These are phyloP conservation scores for Tremella yokohamensis DNA, from an alignment of 768 basidiomycete genomes.

Conservation along the genomic window DNA sequence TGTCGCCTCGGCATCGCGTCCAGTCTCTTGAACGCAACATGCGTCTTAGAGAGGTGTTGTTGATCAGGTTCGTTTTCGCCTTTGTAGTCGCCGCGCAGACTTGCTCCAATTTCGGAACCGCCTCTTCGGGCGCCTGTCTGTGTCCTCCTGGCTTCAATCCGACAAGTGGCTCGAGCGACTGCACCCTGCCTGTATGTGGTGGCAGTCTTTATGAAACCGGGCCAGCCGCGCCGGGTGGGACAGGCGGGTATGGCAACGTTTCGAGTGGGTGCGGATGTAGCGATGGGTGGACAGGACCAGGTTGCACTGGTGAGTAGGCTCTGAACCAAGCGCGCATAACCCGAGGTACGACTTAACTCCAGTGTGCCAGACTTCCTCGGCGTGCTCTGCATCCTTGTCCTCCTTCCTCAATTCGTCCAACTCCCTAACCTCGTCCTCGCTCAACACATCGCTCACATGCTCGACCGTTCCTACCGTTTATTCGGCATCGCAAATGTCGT, in stretches of 20 bases:
- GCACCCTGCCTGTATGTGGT: slow-evolving; percentile 62
- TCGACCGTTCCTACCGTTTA: slow-evolving; percentile 67
- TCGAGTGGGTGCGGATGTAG: slow-evolving; percentile 69
- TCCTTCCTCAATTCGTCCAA: slow-evolving; percentile 53
- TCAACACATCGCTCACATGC: slow-evolving; percentile 70
- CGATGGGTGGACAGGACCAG: slow-evolving; percentile 67
- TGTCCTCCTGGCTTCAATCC: slow-evolving; percentile 72
- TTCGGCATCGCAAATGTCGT: slow-evolving; percentile 78
- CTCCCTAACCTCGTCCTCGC: slow-evolving; percentile 18
- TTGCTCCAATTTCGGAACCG: slow-evolving; percentile 69
- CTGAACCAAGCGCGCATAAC: neutral
- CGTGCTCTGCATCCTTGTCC: slow-evolving; percentile 62
- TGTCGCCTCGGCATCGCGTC: too few relatives aligned
- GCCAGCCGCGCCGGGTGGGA: slow-evolving; percentile 58
- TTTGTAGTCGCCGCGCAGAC: slow-evolving; percentile 17
- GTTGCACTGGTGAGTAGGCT: slow-evolving; percentile 38
- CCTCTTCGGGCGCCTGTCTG: slow-evolving; percentile 60
- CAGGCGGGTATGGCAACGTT: slow-evolving; percentile 60
- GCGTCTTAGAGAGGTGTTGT: too few relatives aligned
- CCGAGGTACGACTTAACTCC: neutral
- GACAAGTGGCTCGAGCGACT: slow-evolving; percentile 13
- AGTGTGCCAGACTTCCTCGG: slow-evolving; percentile 66
- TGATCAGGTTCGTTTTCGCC: too few relatives aligned
- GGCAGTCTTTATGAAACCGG: slow-evolving; percentile 65
- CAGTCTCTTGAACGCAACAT: too few relatives aligned